phyloP scores from a whole-genome alignment of 345 rosid species.

The Firmiana major region DNA sequence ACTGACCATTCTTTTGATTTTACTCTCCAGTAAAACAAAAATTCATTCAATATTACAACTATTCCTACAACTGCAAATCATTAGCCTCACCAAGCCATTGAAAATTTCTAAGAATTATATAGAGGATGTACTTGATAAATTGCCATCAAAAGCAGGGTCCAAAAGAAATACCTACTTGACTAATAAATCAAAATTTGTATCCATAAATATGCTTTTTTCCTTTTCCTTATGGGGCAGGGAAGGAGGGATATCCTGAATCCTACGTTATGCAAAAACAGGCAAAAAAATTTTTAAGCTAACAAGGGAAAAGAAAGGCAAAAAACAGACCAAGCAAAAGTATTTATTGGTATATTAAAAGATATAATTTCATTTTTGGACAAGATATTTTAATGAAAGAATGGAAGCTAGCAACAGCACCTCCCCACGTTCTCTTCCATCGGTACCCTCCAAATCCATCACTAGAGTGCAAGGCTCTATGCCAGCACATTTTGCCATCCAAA shows the following conservation, averaged over 20 bases:
- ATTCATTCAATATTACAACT: background rate
- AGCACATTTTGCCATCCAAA: conserved; percentile 86
- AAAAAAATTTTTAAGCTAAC: background rate
- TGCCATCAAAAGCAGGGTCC: background rate
- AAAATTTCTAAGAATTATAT: background rate
- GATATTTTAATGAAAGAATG: conserved; percentile 1
- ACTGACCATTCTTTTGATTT: background rate
- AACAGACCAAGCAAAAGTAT: background rate
- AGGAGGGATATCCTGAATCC: background rate
- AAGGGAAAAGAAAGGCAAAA: background rate
- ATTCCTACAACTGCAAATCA: background rate
- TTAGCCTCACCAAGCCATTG: background rate
- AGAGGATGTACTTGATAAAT: background rate
- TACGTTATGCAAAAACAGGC: background rate
- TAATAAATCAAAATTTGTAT: background rate
- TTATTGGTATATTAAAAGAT: background rate
- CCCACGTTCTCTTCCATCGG: conserved; percentile 99
- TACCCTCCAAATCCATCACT: conserved; percentile 98
- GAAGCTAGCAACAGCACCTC: conserved; percentile 51
- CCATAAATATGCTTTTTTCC: background rate
- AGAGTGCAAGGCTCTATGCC: conserved; percentile 93
- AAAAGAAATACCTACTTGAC: background rate
- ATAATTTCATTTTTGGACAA: background rate
- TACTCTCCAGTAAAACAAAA: background rate
- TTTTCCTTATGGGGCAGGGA: background rate